Percentiles rank a stretch among this genome's conserved stretches.
Conservation (phyloP, 768 basidiomycete species). For the Podaxis sp. region DNA sequence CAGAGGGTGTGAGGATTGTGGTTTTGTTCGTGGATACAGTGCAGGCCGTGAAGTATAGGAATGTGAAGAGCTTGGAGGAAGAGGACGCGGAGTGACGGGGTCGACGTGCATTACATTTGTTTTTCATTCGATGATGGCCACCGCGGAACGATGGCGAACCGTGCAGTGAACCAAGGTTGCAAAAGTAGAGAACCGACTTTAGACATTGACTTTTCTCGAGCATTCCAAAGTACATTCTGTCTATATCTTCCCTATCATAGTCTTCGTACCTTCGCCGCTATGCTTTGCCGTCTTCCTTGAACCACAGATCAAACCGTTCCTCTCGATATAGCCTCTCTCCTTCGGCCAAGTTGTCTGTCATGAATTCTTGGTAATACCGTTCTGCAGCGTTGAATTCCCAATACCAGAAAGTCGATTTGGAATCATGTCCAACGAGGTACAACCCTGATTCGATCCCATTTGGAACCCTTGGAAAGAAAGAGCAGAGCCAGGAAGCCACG, state of each 20-base stretch:
- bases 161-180: neutral
- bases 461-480: neutral
- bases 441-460: neutral
- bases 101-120: neutral
- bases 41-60: constrained; percentile 5
- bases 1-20: neutral
- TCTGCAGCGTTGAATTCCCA: neutral
- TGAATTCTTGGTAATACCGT: neutral
- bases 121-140: neutral
- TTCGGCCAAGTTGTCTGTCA: neutral
- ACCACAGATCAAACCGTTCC: neutral
- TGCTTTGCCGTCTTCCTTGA: too few relatives aligned
- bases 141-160: neutral
- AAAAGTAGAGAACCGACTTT: too few relatives aligned
- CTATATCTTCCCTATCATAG: too few relatives aligned
- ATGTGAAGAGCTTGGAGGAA: neutral
- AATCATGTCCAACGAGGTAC: neutral
- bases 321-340: neutral
- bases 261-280: too few relatives aligned
- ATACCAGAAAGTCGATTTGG: neutral
- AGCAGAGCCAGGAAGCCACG: neutral
- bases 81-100: neutral
- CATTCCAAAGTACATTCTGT: too few relatives aligned
- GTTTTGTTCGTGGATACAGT: neutral
- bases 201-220: too few relatives aligned